Conservation (phyloP, 257 asterid species). For the Fraxinus anomala region DNA sequence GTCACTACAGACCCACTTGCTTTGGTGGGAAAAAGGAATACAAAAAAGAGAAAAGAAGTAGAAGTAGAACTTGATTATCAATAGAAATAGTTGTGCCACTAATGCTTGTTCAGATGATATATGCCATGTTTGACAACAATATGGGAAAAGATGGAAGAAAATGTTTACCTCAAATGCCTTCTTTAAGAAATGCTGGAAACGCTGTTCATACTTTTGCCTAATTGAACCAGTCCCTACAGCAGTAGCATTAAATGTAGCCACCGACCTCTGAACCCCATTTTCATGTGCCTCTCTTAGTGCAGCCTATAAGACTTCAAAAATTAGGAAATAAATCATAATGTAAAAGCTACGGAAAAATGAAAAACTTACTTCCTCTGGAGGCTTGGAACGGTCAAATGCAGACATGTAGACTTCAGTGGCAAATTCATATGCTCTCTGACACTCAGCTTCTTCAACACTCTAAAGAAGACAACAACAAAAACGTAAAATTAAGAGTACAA, state of each 20-base stretch:
- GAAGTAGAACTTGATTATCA: conserved; percentile 3
- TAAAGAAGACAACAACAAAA: conserved; percentile 23
- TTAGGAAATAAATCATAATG: conserved; percentile 28
- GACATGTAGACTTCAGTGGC: conserved; percentile 79
- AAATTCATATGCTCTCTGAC: conserved; percentile 87
- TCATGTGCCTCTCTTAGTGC: conserved; percentile 93
- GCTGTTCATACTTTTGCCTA: conserved; percentile 85
- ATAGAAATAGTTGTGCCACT: not conserved
- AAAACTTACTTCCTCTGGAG: conserved; percentile 91
- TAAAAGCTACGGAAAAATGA: conserved; percentile 2
- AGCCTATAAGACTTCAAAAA: conserved; percentile 55
- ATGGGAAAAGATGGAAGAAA: conserved; percentile 11
- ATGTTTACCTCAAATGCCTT: conserved; percentile 89
- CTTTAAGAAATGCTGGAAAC: conserved; percentile 69
- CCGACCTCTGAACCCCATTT: conserved; percentile 75
- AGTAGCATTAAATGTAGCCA: conserved; percentile 68
- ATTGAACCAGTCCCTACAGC: conserved; percentile 89
- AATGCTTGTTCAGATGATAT: not conserved
- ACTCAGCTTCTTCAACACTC: conserved; percentile 99
- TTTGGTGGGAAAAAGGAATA: not conserved
- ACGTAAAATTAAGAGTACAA: not conserved
- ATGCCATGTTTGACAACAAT: conserved; percentile 2
- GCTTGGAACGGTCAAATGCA: conserved; percentile 75
- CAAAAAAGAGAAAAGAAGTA: not conserved
- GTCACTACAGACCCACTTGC: not conserved